Percentiles rank a stretch among this genome's conserved stretches.
Evolutionary conservation across 768 basidiomycete species (phyloP).

Genomic region (Boletus rubroflammeus): DNA sequence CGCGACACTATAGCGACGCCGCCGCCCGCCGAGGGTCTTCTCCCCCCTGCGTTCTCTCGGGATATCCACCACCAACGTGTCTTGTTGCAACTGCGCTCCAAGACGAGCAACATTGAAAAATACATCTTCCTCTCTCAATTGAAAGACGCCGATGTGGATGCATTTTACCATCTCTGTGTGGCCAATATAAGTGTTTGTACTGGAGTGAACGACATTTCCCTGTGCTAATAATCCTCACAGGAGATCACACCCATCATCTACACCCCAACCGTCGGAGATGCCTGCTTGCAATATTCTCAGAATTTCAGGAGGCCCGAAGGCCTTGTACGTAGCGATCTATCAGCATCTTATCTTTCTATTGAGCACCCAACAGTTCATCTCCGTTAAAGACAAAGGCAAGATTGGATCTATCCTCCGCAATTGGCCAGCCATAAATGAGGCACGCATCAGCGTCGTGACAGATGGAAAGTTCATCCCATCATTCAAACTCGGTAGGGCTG

Average conservation of each 20-base stretch:
- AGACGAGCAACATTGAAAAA: constrained; percentile 73
- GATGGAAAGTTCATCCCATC: constrained; percentile 52
- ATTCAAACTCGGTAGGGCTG: neutral
- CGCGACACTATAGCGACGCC: constrained; percentile 35
- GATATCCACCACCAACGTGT: constrained; percentile 55
- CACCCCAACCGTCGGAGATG: constrained; percentile 90
- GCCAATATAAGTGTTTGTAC: constrained; percentile 48
- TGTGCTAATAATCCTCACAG: constrained; percentile 21
- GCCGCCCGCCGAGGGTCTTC: constrained; percentile 49
- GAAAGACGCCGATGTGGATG: constrained; percentile 63
- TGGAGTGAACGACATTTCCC: neutral
- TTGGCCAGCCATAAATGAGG: constrained; percentile 70
- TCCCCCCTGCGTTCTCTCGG: constrained; percentile 56
- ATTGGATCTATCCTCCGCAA: constrained; percentile 65
- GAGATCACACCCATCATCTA: constrained; percentile 79
- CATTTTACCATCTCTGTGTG: constrained; percentile 78
- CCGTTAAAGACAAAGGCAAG: constrained; percentile 79
- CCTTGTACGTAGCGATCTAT: constrained; percentile 41
- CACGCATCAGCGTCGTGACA: constrained; percentile 90
- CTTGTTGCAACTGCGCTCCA: constrained; percentile 69
- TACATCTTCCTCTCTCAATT: constrained; percentile 81
- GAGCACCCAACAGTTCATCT: constrained; percentile 54
- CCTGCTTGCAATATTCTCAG: constrained; percentile 78
- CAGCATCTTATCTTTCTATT: neutral
- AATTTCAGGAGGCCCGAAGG: constrained; percentile 76